A percentile compares a stretch with the other conserved stretches of the same genome.
Conservation (phyloP, 2,329 filamentous ascomycete genomes). For the Coniochaeta prunicola region DNA sequence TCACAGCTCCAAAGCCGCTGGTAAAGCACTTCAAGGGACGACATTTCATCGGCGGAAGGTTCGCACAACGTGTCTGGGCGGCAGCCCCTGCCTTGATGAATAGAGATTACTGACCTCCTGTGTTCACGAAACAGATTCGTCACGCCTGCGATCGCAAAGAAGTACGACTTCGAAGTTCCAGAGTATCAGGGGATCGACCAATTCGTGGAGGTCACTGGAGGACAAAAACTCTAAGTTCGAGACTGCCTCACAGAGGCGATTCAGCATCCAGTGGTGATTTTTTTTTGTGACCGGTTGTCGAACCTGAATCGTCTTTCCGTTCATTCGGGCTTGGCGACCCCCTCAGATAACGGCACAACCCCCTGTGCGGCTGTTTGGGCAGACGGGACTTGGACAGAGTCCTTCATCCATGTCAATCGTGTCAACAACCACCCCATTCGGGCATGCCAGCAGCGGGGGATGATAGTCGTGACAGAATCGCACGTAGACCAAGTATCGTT, state of each 20-base stretch:
- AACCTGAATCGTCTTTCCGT: not conserved
- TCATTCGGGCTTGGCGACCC: not conserved
- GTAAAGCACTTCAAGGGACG: slow-evolving; percentile 76
- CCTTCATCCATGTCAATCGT: slow-evolving; percentile 42
- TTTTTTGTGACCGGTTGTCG: not conserved
- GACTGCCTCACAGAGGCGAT: not conserved
- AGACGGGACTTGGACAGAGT: slow-evolving; percentile 50
- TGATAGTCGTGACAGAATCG: slow-evolving; percentile 46
- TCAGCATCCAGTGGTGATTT: not conserved
- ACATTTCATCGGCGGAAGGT: slow-evolving; percentile 87
- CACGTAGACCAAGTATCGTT: slow-evolving; percentile 51
- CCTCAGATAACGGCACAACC: slow-evolving; percentile 48
- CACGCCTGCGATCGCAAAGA: slow-evolving; percentile 67
- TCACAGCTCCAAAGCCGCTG: slow-evolving; percentile 90
- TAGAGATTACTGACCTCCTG: slow-evolving; percentile 9
- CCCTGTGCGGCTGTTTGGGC: slow-evolving; percentile 49
- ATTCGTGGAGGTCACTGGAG: slow-evolving; percentile 64
- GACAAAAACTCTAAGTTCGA: slow-evolving; percentile 42
- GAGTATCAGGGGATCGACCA: slow-evolving; percentile 83
- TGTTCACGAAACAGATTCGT: slow-evolving; percentile 58
- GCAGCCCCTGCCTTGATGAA: slow-evolving; percentile 9
- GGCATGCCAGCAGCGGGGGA: slow-evolving; percentile 40
- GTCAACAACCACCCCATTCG: slow-evolving; percentile 30
- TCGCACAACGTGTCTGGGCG: slow-evolving; percentile 20
- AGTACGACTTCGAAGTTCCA: slow-evolving; percentile 80